Percentiles rank a stretch among this genome's conserved stretches.
Evolutionary conservation across 768 basidiomycete species (phyloP).

Genomic region (Pisolithus tinctorius): DNA sequence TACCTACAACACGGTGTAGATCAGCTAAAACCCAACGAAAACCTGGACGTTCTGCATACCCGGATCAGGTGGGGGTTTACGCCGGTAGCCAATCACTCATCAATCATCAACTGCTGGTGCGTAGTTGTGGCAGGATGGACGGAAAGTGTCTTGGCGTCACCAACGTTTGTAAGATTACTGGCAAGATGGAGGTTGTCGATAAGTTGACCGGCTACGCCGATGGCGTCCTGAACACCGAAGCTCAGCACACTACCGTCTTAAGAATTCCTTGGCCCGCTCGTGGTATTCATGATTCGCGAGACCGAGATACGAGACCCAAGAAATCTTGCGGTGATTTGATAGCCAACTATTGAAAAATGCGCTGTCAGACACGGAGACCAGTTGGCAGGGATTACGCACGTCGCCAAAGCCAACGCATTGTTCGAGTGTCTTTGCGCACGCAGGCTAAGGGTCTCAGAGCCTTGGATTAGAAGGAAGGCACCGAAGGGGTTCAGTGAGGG

Average conservation of each 20-base stretch:
- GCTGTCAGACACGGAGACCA: conserved; percentile 10
- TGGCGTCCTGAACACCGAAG: conserved; percentile 66
- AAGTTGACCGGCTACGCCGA: conserved; percentile 45
- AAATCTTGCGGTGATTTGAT: conserved; percentile 54
- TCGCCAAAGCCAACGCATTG: conserved; percentile 32
- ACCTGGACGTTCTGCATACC: conserved; percentile 28
- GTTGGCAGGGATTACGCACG: too few species aligned
- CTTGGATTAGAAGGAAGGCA: conserved; percentile 15
- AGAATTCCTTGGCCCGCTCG: conserved; percentile 45
- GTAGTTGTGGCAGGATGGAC: conserved; percentile 58
- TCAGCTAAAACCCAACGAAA: neutral
- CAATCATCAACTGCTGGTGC: conserved; percentile 45
- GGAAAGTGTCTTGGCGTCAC: conserved; percentile 31
- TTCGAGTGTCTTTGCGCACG: conserved; percentile 51
- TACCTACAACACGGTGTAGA: conserved; percentile 20
- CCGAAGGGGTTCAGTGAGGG: conserved; percentile 47
- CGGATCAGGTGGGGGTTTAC: conserved; percentile 53
- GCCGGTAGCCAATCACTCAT: conserved; percentile 42
- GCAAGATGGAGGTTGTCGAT: conserved; percentile 73
- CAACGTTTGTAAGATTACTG: conserved; percentile 59
- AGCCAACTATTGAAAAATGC: conserved; percentile 35
- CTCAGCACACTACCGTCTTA: conserved; percentile 69
- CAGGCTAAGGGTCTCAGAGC: conserved; percentile 56
- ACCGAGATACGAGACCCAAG: conserved; percentile 35
- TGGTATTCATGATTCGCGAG: conserved; percentile 55